Evolutionary conservation across 2,329 filamentous ascomycete genomes (phyloP), one percentile per base, ranked within the genome.

Genomic region (Fusarium staphyleae): DNA sequence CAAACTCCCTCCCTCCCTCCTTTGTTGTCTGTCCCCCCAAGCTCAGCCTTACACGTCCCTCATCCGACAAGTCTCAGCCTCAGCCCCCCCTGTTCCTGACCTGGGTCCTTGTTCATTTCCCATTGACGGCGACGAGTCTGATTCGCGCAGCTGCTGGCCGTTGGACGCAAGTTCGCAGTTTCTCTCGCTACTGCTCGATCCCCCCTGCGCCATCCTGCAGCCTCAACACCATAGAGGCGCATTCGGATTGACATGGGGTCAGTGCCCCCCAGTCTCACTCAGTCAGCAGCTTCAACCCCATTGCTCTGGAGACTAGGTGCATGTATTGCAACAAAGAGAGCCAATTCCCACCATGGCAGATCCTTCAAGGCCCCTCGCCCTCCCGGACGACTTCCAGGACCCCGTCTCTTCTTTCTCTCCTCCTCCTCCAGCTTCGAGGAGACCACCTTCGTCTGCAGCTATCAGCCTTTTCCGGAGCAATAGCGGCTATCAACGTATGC

Each of bases 401-500:
- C 34, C 45, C n/a, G 41, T 37, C 13, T 57, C 56, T 22, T 42
- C 47, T 5, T 22, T 52, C 19, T 55, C 50, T 5, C 45, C 46
- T 15, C 33, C 39, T 16, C 45, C 48, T n/a, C 45, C 62, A 13
- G 37, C 33, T 10, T 48, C 58, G n/a, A 45, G 19, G 22, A 26
- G 39, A 14, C 41, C 32, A 14, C 45, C 33, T 22, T 34, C 33
- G 11, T 32, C 29, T 12, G 34, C 52, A 42, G 33, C 57, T 54
- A 37, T 62, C 55, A 61, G 48, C 39, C 32, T 63, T 16, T 66
- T 66, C 37, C 61, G 60, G 9, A 65, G 37, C 19, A 57, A 48
- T 26, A 48, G 63, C 34, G 63, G 61, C 12, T 67, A 67, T 40
- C 55, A 55, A 18, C 41, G 59, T 15, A 66, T 63, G 63, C 50